A percentile compares a stretch with the other conserved stretches of the same genome.
Evolutionary conservation across 2,329 filamentous ascomycete genomes (phyloP).

Genomic region (Cytospora schulzeri): DNA sequence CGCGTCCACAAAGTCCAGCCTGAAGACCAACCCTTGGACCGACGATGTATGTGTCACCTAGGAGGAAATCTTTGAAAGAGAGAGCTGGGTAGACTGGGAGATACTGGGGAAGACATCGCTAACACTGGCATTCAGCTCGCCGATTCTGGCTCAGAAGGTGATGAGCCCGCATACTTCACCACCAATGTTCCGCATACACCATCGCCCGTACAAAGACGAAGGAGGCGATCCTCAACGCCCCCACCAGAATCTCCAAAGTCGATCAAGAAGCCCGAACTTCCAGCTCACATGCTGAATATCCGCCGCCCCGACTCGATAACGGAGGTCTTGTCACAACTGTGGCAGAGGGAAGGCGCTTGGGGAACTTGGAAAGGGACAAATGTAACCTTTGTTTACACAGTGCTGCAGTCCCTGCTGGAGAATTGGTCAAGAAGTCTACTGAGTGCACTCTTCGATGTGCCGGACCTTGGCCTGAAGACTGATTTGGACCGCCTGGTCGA

Average conservation of each 20-base stretch:
- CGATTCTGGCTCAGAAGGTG: constrained; percentile 70
- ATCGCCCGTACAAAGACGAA: constrained; percentile 43
- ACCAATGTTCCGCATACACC: constrained; percentile 62
- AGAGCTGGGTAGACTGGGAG: not conserved
- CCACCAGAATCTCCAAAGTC: constrained; percentile 39
- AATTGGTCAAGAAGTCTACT: constrained; percentile 89
- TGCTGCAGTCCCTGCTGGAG: constrained; percentile 84
- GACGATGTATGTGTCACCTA: constrained; percentile 33
- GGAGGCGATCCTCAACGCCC: constrained; percentile 37
- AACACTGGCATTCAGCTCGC: constrained; percentile 39
- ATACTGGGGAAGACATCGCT: not conserved
- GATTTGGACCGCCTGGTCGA: constrained; percentile 75
- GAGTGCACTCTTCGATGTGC: constrained; percentile 87
- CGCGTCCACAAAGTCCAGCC: constrained; percentile 25
- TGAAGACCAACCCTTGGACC: constrained; percentile 31
- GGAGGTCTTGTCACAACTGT: constrained; percentile 84
- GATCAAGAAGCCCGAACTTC: constrained; percentile 39
- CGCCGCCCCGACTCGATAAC: constrained; percentile 78
- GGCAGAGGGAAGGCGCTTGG: constrained; percentile 85
- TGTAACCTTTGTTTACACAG: constrained; percentile 86
- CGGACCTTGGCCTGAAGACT: constrained; percentile 76
- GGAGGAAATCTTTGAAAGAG: not conserved
- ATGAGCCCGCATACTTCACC: constrained; percentile 85
- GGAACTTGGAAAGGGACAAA: constrained; percentile 96
- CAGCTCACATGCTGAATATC: constrained; percentile 67